A percentile compares a stretch with the other conserved stretches of the same genome.
These are phyloP conservation scores for Syzygium malaccense DNA, from an alignment of 441 rosid genomes.

Conservation along the genomic window DNA sequence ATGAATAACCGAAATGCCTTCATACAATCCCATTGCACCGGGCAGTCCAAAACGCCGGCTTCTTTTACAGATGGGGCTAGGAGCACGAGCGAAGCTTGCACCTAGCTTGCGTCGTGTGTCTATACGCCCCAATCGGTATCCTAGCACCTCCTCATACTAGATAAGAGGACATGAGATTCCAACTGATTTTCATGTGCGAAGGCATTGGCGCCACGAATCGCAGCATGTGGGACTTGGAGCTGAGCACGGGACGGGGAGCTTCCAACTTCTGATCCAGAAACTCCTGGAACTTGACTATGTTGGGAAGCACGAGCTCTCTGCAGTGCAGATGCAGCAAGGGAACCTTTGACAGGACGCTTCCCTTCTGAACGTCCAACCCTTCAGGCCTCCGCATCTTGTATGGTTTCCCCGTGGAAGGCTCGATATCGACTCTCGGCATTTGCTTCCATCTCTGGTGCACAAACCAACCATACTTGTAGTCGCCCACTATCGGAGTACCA, in stretches of 20 bases:
- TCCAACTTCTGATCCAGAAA: constrained; percentile 24
- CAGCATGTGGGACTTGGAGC: constrained; percentile 46
- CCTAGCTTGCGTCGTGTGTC: not conserved
- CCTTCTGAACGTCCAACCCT: constrained; percentile 63
- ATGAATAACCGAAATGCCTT: not conserved
- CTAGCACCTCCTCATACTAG: constrained; percentile 21
- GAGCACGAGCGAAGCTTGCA: not conserved
- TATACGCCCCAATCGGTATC: not conserved
- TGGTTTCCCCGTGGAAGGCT: constrained; percentile 42
- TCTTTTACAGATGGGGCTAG: not conserved
- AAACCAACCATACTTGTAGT: constrained; percentile 72
- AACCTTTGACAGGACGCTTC: constrained; percentile 62
- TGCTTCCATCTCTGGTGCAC: constrained; percentile 63
- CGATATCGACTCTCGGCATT: constrained; percentile 42
- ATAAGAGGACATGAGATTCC: constrained; percentile 71
- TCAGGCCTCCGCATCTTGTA: constrained; percentile 63
- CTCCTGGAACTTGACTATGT: constrained; percentile 52
- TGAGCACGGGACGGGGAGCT: constrained; percentile 9
- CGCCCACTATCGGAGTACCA: constrained; percentile 67
- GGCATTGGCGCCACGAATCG: constrained; percentile 82
- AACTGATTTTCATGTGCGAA: constrained; percentile 84
- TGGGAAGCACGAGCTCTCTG: constrained; percentile 65
- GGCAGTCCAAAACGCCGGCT: not conserved
- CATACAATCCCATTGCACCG: not conserved
- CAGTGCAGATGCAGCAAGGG: constrained; percentile 65